A percentile compares a stretch with the other conserved stretches of the same genome.
phyloP scores from a whole-genome alignment of 2,329 filamentous ascomycete species.

The Claviceps capensis region DNA sequence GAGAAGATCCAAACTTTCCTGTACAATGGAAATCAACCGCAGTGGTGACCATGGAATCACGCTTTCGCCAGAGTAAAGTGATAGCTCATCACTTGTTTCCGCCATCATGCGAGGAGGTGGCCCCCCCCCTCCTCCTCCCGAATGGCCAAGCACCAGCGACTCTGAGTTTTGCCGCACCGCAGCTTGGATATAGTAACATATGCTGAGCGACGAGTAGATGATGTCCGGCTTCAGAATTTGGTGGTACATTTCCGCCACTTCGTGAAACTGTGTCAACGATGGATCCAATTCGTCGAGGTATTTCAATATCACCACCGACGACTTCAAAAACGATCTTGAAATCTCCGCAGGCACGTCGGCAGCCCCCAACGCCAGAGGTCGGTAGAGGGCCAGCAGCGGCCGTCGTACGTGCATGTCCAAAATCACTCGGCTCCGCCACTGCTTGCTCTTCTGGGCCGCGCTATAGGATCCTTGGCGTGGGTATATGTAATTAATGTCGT shows the following conservation, averaged over 20 bases:
- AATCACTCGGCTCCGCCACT: constrained; percentile 36
- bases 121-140: constrained; percentile 11
- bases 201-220: constrained; percentile 38
- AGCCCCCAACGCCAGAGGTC: constrained; percentile 39
- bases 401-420: constrained; percentile 41
- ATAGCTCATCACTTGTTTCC: constrained; percentile 3
- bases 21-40: constrained; percentile 29
- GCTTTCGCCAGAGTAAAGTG: constrained; percentile 21
- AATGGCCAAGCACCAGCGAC: constrained; percentile 15
- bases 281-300: constrained; percentile 42
- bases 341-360: constrained; percentile 37
- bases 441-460: constrained; percentile 31
- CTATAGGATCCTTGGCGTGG: constrained; percentile 30
- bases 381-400: constrained; percentile 37
- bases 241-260: constrained; percentile 38
- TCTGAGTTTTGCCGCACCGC: constrained; percentile 17
- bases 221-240: constrained; percentile 40
- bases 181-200: constrained; percentile 40
- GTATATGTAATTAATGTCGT: constrained; percentile 40
- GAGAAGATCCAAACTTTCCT: constrained; percentile 32
- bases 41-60: constrained; percentile 28
- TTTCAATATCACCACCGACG: constrained; percentile 40
- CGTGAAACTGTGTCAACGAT: constrained; percentile 28
- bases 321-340: constrained; percentile 36
- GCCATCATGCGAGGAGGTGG: constrained; percentile 14